These are phyloP conservation scores for Phaeosphaeria sp. DNA, from an alignment of 2,329 filamentous ascomycete genomes.

Conservation along the genomic window DNA sequence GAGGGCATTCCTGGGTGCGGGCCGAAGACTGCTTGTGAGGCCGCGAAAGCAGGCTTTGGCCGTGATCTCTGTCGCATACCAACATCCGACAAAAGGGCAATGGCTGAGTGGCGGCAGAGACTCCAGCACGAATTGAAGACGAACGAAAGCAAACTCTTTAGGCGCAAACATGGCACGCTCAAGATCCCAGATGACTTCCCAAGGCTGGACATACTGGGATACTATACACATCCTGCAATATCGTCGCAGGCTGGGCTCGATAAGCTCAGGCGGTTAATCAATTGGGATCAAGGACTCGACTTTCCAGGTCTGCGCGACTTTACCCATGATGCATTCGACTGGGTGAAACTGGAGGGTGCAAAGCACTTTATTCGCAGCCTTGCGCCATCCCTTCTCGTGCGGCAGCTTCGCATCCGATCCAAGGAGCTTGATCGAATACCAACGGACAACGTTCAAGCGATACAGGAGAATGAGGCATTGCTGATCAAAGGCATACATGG, in stretches of 20 bases:
- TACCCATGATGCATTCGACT: constrained; percentile 81
- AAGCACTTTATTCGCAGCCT: constrained; percentile 84
- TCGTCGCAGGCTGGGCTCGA: constrained; percentile 67
- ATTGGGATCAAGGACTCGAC: constrained; percentile 70
- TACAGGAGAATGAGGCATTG: constrained; percentile 56
- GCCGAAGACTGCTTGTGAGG: constrained; percentile 86
- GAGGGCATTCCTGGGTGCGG: constrained; percentile 89
- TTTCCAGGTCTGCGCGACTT: constrained; percentile 74
- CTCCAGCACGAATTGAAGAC: constrained; percentile 78
- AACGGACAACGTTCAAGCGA: constrained; percentile 43
- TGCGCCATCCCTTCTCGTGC: constrained; percentile 75
- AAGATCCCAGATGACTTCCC: constrained; percentile 83
- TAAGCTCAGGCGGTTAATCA: constrained; percentile 59
- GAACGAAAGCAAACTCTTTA: constrained; percentile 84
- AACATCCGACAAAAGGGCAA: constrained; percentile 62
- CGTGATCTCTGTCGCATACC: constrained; percentile 72
- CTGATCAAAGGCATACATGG: constrained; percentile 72
- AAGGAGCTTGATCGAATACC: constrained; percentile 23
- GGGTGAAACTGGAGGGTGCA: constrained; percentile 78
- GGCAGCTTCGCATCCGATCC: constrained; percentile 57
- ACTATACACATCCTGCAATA: constrained; percentile 87
- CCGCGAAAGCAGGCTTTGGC: constrained; percentile 87
- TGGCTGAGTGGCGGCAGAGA: constrained; percentile 73
- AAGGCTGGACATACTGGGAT: constrained; percentile 76
- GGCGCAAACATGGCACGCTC: constrained; percentile 74